Percentiles rank a stretch among this genome's conserved stretches.
Conservation (phyloP, 257 asterid species). For the Ligustrum vulgare region DNA sequence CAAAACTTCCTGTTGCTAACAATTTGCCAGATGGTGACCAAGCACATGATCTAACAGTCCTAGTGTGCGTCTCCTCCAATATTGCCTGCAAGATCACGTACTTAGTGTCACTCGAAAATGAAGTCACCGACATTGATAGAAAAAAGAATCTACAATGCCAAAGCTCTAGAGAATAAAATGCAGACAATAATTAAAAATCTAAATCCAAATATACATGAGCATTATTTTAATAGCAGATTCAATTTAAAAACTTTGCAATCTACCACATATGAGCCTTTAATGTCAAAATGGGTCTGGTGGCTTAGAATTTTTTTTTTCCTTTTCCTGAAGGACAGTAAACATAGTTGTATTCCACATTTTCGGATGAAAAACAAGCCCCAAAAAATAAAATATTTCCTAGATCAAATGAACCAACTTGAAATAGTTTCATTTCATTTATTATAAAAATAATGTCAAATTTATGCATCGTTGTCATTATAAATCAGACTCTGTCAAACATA, state of each 20-base stretch:
- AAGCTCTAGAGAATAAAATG: too few relatives aligned
- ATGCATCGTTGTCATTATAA: too few relatives aligned
- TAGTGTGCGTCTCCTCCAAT: slow-evolving; percentile 74
- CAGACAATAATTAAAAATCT: background rate
- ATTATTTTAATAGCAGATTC: too few relatives aligned
- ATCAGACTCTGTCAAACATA: background rate
- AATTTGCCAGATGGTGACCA: slow-evolving; percentile 77
- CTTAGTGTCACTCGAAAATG: background rate
- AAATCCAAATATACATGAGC: background rate
- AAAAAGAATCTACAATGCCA: background rate
- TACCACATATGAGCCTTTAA: too few relatives aligned
- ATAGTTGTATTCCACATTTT: too few relatives aligned
- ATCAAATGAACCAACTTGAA: too few relatives aligned
- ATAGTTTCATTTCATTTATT: too few relatives aligned
- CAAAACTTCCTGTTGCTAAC: slow-evolving; percentile 85
- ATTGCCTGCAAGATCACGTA: slow-evolving; percentile 53
- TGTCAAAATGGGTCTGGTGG: background rate
- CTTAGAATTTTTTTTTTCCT: too few relatives aligned
- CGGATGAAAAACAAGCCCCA: too few relatives aligned
- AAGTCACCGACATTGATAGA: background rate
- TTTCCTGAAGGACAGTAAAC: too few relatives aligned
- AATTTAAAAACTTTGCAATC: too few relatives aligned
- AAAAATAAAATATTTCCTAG: too few relatives aligned
- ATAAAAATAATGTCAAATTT: background rate
- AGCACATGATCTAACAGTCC: slow-evolving; percentile 84